Evolutionary conservation across 495 filamentous ascomycete genomes (phyloP).

Genomic region (Penicillium odoratum): DNA sequence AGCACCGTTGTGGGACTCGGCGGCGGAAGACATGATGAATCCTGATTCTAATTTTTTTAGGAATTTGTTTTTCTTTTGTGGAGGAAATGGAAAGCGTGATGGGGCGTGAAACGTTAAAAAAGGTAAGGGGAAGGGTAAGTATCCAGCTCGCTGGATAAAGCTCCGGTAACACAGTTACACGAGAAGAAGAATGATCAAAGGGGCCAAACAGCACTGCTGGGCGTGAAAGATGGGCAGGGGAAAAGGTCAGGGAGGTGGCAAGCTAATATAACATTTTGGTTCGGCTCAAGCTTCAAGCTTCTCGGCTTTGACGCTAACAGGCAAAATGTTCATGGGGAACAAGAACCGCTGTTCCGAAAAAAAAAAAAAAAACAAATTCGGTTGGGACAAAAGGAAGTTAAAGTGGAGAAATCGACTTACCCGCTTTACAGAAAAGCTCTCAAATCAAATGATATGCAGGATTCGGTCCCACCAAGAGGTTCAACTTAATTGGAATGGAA

Average conservation of each 20-base stretch:
- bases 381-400: constrained; percentile 7
- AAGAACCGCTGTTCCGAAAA: constrained; percentile 8
- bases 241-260: constrained; percentile 11
- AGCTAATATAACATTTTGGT: constrained; percentile 22
- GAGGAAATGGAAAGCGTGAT: too few relatives aligned
- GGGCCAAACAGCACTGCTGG: constrained; percentile 38
- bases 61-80: background rate
- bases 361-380: constrained; percentile 9
- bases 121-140: constrained; percentile 10
- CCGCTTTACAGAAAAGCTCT: constrained; percentile 3
- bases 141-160: constrained; percentile 28
- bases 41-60: background rate
- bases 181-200: constrained; percentile 20
- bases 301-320: background rate
- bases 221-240: constrained; percentile 24
- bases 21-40: constrained; percentile 33
- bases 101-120: background rate
- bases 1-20: constrained; percentile 24
- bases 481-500: constrained; percentile 11
- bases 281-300: background rate
- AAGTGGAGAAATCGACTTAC: constrained; percentile 22
- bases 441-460: constrained; percentile 29
- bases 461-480: constrained; percentile 21
- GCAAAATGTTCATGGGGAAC: constrained; percentile 4
- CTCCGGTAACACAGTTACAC: constrained; percentile 30